Evolutionary conservation across 306 rosid genomes (phyloP).

Genomic region (Corylus americana): DNA sequence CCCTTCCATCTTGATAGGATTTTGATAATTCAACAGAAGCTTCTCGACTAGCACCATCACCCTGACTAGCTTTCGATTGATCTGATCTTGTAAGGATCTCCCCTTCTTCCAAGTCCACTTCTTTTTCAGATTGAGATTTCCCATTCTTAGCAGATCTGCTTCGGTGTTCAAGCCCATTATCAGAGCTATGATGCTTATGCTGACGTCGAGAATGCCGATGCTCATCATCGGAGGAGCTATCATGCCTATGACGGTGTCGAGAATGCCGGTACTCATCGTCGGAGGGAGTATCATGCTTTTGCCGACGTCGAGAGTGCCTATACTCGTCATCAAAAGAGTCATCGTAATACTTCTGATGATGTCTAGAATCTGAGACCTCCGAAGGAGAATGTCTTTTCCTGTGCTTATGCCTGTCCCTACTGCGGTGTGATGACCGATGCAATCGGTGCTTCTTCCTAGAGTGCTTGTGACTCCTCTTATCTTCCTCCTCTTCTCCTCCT

Average conservation of each 20-base stretch:
- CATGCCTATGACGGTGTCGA: conserved; percentile 21
- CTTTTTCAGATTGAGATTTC: conserved; percentile 38
- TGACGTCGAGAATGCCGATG: conserved; percentile 30
- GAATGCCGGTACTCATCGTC: conserved; percentile 40
- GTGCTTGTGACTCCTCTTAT: conserved; percentile 43
- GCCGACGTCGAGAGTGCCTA: conserved; percentile 31
- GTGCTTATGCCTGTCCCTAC: conserved; percentile 56
- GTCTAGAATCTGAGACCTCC: conserved; percentile 39
- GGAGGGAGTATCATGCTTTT: conserved; percentile 32
- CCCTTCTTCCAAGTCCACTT: conserved; percentile 61
- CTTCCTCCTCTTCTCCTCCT: conserved; percentile 25
- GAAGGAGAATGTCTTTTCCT: conserved; percentile 56
- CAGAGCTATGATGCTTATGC: conserved; percentile 34
- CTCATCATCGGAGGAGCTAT: conserved; percentile 38
- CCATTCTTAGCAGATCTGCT: conserved; percentile 34
- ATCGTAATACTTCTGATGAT: conserved; percentile 31
- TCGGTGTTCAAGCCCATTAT: conserved; percentile 39
- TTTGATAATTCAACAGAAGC: conserved; percentile 48
- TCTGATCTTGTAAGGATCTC: conserved; percentile 57
- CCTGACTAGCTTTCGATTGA: conserved; percentile 41
- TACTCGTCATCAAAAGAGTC: conserved; percentile 43
- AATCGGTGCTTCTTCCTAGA: conserved; percentile 59
- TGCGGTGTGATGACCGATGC: conserved; percentile 50
- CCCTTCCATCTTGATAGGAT: conserved; percentile 31
- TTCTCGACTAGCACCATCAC: conserved; percentile 51